Conservation (phyloP, 495 filamentous ascomycete species). For the Lasiosphaeria miniovina region DNA sequence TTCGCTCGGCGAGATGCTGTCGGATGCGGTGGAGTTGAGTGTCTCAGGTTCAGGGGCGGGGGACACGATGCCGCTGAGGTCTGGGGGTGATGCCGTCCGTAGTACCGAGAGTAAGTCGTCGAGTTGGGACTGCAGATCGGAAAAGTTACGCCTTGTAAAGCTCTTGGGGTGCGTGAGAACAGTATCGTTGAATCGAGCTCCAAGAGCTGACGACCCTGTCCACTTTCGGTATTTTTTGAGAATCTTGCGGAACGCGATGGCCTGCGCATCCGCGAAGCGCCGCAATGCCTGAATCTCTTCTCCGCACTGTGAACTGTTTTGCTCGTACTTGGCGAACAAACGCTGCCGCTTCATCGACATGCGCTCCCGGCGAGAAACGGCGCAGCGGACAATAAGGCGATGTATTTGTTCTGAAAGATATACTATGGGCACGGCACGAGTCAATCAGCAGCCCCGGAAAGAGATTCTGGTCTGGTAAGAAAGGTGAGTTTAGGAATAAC, state of each 20-base stretch:
- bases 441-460: not conserved
- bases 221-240: conserved; percentile 77
- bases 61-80: conserved; percentile 12
- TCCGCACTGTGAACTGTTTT: conserved; percentile 48
- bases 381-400: conserved; percentile 44
- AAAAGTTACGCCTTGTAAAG: conserved; percentile 59
- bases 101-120: conserved; percentile 54
- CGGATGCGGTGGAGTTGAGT: conserved; percentile 16
- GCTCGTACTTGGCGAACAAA: conserved; percentile 49
- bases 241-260: conserved; percentile 66
- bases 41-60: conserved; percentile 17
- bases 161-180: conserved; percentile 57
- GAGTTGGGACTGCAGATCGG: conserved; percentile 51
- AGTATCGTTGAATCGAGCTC: conserved; percentile 55
- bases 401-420: conserved; percentile 52
- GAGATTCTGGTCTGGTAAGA: conserved; percentile 7
- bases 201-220: conserved; percentile 60
- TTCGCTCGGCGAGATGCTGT: conserved; percentile 16
- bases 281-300: conserved; percentile 60
- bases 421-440: conserved; percentile 29
- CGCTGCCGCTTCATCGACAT: conserved; percentile 39
- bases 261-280: conserved; percentile 62
- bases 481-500: conserved; percentile 16
- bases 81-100: conserved; percentile 35
- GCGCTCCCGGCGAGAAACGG: conserved; percentile 26